Evolutionary conservation across 1,139 yeast species (phyloP).

Genomic region (Kodamaea sp.): DNA sequence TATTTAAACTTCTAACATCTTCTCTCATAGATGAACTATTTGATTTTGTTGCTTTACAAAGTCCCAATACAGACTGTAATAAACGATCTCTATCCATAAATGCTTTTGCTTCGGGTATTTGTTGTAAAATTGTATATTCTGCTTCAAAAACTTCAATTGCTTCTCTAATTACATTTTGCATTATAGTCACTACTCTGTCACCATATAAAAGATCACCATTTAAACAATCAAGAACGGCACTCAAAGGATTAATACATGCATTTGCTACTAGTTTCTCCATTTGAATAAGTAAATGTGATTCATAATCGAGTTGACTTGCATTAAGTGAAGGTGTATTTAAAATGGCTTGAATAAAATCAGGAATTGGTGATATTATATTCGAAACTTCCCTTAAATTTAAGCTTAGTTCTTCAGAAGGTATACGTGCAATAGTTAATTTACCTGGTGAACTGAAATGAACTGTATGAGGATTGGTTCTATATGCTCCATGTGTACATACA

Average conservation of each 20-base stretch:
- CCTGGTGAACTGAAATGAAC: constrained; percentile 72
- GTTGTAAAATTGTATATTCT: constrained; percentile 31
- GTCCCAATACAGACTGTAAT: constrained; percentile 43
- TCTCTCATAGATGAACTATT: constrained; percentile 89
- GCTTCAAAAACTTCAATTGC: constrained; percentile 36
- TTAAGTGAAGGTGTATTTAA: constrained; percentile 33
- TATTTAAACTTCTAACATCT: constrained; percentile 58
- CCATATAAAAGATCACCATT: constrained; percentile 65
- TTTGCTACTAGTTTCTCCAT: constrained; percentile 73
- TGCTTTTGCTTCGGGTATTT: constrained; percentile 34
- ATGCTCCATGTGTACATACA: constrained; percentile 79
- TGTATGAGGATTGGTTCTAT: constrained; percentile 38
- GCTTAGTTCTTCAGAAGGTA: constrained; percentile 4
- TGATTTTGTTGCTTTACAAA: constrained; percentile 43
- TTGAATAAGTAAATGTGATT: constrained; percentile 61
- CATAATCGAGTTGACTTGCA: constrained; percentile 44
- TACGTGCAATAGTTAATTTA: constrained; percentile 47
- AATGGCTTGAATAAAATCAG: constrained; percentile 33
- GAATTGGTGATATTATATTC: constrained; percentile 11
- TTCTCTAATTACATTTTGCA: constrained; percentile 46
- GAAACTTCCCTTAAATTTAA: constrained; percentile 11
- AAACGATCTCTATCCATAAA: constrained; percentile 43
- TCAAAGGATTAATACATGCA: constrained; percentile 71
- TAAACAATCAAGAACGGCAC: constrained; percentile 62
- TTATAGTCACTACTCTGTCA: constrained; percentile 26